phyloP scores from a whole-genome alignment of 2,329 filamentous ascomycete genomes.

The Claviceps arundinis region DNA sequence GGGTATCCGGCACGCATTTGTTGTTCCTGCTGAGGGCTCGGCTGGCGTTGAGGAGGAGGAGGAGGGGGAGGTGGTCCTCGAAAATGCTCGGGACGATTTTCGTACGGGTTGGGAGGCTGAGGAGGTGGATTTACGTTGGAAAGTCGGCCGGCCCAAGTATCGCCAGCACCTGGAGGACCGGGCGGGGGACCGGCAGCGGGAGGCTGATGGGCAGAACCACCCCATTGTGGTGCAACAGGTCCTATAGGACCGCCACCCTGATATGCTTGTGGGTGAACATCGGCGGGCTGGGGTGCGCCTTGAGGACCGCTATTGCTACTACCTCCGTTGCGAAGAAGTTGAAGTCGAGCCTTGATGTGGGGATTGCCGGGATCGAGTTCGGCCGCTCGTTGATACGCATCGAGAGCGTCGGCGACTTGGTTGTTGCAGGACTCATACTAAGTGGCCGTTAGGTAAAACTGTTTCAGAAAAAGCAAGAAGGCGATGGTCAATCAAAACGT shows the following conservation, averaged over 20 bases:
- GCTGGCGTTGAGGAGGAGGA: constrained; percentile 55
- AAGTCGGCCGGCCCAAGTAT: constrained; percentile 49
- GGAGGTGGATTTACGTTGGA: constrained; percentile 68
- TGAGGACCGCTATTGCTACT: constrained; percentile 58
- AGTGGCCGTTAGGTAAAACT: constrained; percentile 16
- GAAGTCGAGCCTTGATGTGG: constrained; percentile 89
- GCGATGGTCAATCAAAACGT: constrained; percentile 16
- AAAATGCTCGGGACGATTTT: constrained; percentile 52
- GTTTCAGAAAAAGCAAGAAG: constrained; percentile 20
- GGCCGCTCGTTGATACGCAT: constrained; percentile 87
- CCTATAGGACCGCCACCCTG: constrained; percentile 69
- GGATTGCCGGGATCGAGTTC: constrained; percentile 88
- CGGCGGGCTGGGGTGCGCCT: constrained; percentile 78
- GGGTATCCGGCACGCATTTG: constrained; percentile 49
- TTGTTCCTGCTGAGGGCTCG: constrained; percentile 60
- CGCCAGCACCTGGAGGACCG: constrained; percentile 43
- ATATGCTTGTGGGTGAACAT: constrained; percentile 91
- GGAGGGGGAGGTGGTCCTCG: constrained; percentile 54
- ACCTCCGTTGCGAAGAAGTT: constrained; percentile 73
- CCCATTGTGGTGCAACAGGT: constrained; percentile 82
- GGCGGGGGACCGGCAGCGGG: constrained; percentile 43
- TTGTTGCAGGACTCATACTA: constrained; percentile 99
- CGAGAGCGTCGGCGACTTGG: constrained; percentile 88
- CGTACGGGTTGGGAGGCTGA: constrained; percentile 70
- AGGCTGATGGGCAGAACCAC: constrained; percentile 52